A percentile compares a stretch with the other conserved stretches of the same genome.
Evolutionary conservation across 345 rosid species (phyloP).

Genomic region (Ceriops tagal): DNA sequence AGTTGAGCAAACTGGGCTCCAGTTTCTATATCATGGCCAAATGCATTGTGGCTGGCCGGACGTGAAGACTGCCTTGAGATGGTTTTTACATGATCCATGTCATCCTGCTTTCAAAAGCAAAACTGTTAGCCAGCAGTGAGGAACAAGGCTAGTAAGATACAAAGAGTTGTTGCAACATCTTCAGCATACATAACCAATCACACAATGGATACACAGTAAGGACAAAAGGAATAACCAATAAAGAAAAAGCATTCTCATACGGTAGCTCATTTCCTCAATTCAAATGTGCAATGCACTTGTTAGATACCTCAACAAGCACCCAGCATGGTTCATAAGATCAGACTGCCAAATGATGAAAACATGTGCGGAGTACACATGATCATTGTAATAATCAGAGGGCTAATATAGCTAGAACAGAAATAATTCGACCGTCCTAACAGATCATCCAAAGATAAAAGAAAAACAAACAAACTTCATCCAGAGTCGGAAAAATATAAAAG

Average conservation of each 20-base stretch:
- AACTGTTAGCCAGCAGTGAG: conserved; percentile 13
- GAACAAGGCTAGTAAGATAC: background rate
- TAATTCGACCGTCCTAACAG: background rate
- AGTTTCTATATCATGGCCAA: conserved; percentile 43
- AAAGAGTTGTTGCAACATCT: background rate
- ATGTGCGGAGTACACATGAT: background rate
- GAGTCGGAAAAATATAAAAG: background rate
- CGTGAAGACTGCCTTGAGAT: conserved; percentile 53
- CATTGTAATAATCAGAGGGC: background rate
- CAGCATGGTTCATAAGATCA: background rate
- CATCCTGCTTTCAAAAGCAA: conserved; percentile 45
- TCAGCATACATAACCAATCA: background rate
- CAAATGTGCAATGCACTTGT: background rate
- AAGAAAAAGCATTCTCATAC: too few relatives aligned
- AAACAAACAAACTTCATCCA: background rate
- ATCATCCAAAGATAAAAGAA: background rate
- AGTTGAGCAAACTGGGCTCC: conserved; percentile 44
- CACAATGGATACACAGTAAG: too few relatives aligned
- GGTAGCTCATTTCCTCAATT: too few relatives aligned
- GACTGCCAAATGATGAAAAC: background rate
- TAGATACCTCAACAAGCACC: background rate
- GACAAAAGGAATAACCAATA: too few relatives aligned
- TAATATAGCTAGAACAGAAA: background rate
- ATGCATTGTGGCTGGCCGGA: conserved; percentile 55
- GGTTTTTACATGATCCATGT: conserved; percentile 35